Percentiles rank a stretch among this genome's conserved stretches.
phyloP scores from a whole-genome alignment of 176 grass and related monocot genomes.

The Raddia distichophylla region DNA sequence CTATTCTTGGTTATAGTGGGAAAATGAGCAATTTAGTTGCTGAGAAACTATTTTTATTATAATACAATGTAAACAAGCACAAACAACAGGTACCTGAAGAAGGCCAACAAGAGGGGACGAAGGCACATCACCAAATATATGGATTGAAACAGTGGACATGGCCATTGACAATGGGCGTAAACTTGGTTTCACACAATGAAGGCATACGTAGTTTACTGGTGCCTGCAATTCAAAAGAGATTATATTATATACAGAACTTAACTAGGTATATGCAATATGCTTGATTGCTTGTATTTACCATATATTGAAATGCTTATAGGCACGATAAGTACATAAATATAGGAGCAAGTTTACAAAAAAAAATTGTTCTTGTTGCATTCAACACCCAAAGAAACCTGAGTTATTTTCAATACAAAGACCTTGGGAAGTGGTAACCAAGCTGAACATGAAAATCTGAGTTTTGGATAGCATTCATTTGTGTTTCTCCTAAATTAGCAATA shows the following conservation, averaged over 20 bases:
- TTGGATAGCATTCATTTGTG: not conserved
- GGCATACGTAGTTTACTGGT: conserved; percentile 96
- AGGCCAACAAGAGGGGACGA: conserved; percentile 94
- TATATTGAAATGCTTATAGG: conserved; percentile 7
- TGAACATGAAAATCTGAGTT: not conserved
- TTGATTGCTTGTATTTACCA: not conserved
- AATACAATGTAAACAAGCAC: conserved; percentile 3
- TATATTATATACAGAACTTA: conserved; percentile 15
- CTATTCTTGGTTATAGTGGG: conserved; percentile 1
- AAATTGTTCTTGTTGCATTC: conserved; percentile 2
- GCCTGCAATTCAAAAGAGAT: conserved; percentile 57
- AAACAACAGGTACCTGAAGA: conserved; percentile 68
- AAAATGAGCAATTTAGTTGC: conserved; percentile 18
- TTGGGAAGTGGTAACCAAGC: conserved; percentile 1
- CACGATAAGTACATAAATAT: not conserved
- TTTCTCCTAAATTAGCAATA: conserved; percentile 6
- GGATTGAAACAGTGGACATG: conserved; percentile 95
- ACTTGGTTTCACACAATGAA: conserved; percentile 83
- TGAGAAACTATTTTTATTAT: conserved; percentile 4
- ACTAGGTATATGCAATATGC: too few relatives aligned
- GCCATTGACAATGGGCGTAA: conserved; percentile 96
- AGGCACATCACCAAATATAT: conserved; percentile 99
- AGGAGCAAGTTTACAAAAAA: not conserved
- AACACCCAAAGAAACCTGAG: conserved; percentile 1
- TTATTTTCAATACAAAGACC: conserved; percentile 13